Evolutionary conservation across 768 basidiomycete genomes (phyloP).

Genomic region (Rhizopogon roseolus): DNA sequence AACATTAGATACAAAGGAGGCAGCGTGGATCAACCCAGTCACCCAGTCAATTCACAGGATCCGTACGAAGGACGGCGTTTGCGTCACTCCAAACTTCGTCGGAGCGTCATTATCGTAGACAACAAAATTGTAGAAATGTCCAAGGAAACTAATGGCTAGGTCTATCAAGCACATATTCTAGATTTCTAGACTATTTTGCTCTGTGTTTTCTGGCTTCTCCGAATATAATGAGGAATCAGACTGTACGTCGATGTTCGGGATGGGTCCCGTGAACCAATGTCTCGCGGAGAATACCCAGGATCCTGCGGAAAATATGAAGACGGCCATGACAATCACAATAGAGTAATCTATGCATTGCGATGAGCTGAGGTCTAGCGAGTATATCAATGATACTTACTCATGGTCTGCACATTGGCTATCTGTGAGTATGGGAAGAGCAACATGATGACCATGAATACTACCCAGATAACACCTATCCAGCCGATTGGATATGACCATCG

Average conservation of each 20-base stretch:
- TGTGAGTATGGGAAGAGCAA: constrained; percentile 28
- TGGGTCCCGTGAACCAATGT: constrained; percentile 31
- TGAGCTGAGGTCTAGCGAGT: background rate
- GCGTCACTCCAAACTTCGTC: constrained; percentile 72
- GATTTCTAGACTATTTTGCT: background rate
- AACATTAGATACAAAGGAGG: constrained; percentile 82
- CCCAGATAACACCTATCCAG: constrained; percentile 24
- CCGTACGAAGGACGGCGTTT: constrained; percentile 80
- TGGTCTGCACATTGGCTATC: constrained; percentile 16
- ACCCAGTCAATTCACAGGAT: constrained; percentile 81
- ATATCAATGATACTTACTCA: constrained; percentile 24
- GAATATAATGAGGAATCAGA: constrained; percentile 2
- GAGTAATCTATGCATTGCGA: constrained; percentile 11
- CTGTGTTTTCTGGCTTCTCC: constrained; percentile 2
- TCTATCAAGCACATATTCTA: background rate
- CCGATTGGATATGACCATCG: constrained; percentile 26
- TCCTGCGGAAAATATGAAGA: constrained; percentile 24
- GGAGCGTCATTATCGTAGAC: constrained; percentile 89
- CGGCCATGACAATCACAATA: constrained; percentile 24
- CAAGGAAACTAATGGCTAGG: background rate
- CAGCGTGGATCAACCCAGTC: constrained; percentile 87
- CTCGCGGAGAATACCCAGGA: constrained; percentile 31
- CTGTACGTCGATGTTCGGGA: constrained; percentile 21
- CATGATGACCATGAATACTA: constrained; percentile 28
- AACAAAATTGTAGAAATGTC: background rate